These are phyloP conservation scores for Taiozyma sp. DNA, from an alignment of 1,139 yeast genomes.

Conservation along the genomic window DNA sequence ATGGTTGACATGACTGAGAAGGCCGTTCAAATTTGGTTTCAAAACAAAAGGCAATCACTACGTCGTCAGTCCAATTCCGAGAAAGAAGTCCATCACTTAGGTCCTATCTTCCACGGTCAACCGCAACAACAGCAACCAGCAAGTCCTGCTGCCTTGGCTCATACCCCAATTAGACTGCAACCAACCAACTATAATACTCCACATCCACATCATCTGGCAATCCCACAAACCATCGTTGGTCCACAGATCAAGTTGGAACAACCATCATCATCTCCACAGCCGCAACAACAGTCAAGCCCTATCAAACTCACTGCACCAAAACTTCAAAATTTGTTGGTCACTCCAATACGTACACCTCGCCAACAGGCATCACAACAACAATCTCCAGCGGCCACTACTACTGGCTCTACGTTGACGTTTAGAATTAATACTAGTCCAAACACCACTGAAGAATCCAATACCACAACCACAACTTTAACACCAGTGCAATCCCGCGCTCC, in stretches of 20 bases:
- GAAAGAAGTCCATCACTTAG: conserved; percentile 30
- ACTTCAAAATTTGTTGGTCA: conserved; percentile 3
- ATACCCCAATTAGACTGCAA: conserved; percentile 6
- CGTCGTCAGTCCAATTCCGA: conserved; percentile 32
- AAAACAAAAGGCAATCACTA: conserved; percentile 83
- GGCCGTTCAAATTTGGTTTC: conserved; percentile 98
- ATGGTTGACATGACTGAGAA: conserved; percentile 91
- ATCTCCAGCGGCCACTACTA: conserved; percentile 4
- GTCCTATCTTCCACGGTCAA: conserved; percentile 18
- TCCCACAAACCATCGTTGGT: background rate
- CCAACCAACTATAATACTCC: conserved; percentile 1
- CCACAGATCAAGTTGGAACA: background rate
- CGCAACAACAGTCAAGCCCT: conserved; percentile 1
- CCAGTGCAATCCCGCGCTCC: conserved; percentile 4
- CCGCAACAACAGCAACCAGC: background rate
- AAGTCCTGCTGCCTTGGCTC: background rate
- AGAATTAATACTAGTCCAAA: conserved; percentile 11
- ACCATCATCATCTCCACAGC: conserved; percentile 3
- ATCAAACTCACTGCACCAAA: background rate
- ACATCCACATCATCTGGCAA: background rate
- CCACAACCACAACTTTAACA: conserved; percentile 3
- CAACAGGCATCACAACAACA: background rate
- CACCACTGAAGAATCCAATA: background rate
- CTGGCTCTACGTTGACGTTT: conserved; percentile 19
- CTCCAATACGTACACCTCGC: conserved; percentile 18